Conservation (phyloP, 495 filamentous ascomycete species). For the Platismatia glauca region DNA sequence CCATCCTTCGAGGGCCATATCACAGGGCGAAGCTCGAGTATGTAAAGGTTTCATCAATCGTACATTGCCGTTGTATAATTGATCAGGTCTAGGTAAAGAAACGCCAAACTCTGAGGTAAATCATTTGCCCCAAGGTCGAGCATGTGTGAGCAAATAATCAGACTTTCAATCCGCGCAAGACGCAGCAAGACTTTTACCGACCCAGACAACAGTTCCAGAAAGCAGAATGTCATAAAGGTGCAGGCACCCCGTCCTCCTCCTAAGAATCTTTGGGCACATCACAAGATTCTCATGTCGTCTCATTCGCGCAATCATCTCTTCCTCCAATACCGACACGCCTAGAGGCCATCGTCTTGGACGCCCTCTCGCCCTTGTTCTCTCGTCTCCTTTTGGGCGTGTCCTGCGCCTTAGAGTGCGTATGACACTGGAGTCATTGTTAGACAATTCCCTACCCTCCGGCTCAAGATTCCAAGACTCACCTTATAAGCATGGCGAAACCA, state of each 20-base stretch:
- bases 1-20: too few relatives aligned
- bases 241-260: neutral
- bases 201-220: neutral
- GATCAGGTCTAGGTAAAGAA: too few relatives aligned
- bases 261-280: neutral
- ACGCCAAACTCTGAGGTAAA: too few relatives aligned
- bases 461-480: slow-evolving; percentile 47
- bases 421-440: slow-evolving; percentile 44
- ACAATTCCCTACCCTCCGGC: neutral
- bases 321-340: neutral
- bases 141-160: too few relatives aligned
- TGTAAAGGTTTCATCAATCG: too few relatives aligned
- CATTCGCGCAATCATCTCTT: neutral
- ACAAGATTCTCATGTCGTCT: neutral
- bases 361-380: slow-evolving; percentile 28
- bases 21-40: too few relatives aligned
- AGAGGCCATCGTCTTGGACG: neutral
- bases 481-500: slow-evolving; percentile 83
- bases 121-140: too few relatives aligned
- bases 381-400: slow-evolving; percentile 62
- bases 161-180: too few relatives aligned
- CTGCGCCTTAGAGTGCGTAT: slow-evolving; percentile 65
- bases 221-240: neutral
- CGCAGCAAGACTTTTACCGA: neutral
- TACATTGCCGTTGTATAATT: too few relatives aligned